phyloP scores from a whole-genome alignment of 2,329 filamentous ascomycete species.

The Epichloe gansuensis region DNA sequence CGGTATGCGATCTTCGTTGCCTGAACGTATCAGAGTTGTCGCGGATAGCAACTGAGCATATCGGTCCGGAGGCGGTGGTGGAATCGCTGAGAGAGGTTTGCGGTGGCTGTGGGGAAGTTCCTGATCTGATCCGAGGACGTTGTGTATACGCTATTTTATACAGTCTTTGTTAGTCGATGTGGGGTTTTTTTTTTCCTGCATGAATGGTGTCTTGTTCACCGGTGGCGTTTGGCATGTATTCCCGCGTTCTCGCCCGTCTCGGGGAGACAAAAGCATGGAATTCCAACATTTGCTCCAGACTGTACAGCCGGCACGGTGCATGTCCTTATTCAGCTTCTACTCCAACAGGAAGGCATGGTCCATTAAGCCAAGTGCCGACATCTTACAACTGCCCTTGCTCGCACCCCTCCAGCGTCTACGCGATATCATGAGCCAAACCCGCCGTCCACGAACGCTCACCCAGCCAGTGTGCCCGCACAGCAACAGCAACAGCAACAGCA shows the following conservation, averaged over 20 bases:
- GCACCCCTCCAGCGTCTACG: too few relatives aligned
- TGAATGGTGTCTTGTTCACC: not conserved
- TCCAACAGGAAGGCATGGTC: too few relatives aligned
- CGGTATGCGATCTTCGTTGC: slow-evolving; percentile 41
- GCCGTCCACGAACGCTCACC: too few relatives aligned
- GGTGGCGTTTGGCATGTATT: not conserved
- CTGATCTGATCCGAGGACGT: slow-evolving; percentile 12
- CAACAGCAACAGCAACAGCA: too few relatives aligned
- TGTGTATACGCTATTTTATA: not conserved
- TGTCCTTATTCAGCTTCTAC: too few relatives aligned
- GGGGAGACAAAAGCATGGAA: too few relatives aligned
- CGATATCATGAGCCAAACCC: too few relatives aligned
- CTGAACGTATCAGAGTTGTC: slow-evolving; percentile 32
- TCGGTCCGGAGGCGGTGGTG: slow-evolving; percentile 17
- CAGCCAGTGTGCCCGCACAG: too few relatives aligned
- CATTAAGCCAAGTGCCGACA: too few relatives aligned
- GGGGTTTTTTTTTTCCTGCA: not conserved
- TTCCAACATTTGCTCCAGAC: too few relatives aligned
- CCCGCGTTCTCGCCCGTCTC: not conserved
- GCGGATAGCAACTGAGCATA: slow-evolving; percentile 18
- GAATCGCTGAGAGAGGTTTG: slow-evolving; percentile 24
- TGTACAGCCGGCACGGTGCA: too few relatives aligned
- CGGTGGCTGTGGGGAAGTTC: slow-evolving; percentile 31
- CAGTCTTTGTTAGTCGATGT: not conserved
- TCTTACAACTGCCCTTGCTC: too few relatives aligned